Evolutionary conservation across 2,329 filamentous ascomycete genomes (phyloP), one percentile per base, ranked within the genome.

Genomic region (Ceratocystis diversiconidia): DNA sequence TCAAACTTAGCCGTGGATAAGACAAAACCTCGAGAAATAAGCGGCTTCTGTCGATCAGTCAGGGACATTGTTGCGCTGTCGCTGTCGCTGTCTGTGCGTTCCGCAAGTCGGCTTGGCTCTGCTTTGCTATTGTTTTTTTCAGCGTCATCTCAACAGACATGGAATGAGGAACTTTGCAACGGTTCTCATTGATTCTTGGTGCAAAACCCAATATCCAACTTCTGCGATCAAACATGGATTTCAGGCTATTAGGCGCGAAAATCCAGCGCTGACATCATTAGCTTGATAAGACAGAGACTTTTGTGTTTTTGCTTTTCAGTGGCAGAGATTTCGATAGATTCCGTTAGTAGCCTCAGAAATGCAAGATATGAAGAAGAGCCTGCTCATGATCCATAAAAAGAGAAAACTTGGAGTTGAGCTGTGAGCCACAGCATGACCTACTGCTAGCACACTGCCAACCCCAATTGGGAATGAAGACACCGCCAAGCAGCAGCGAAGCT

Each of bases 161-260:
- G 55, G 55, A 59, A 59, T 59, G 55, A 6, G 55, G 55, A 59
- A 59, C 55, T 59, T 59, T 59, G 55, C 55, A 32, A 2, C 55
- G 3, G 28, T 30, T 36, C 30, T 30, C 55, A 59, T 59, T 32
- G 55, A 59, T 59, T 59, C 55, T 59, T 59, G n/a, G 22, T 17
- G 15, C n/a, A 30, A 59, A 59, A 17, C 17, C 55, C 19, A 28
- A 10, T 6, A 19, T n/a, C 55, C 19, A 52, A 4, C 48, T 41
- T 28, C 48, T 10, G 10, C 48, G 4, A 28, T 10, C 12, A 15
- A 15, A 5, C 10, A 15, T 15, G 48, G 19, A 25, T 25, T 25
- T 52, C 48, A 52, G 12, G 36, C 36, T 41, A 41, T 12, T 41
- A 41, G 36, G 36, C 36, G 36, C 36, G 36, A 15, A 41, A 41